A percentile compares a stretch with the other conserved stretches of the same genome.
Conservation (phyloP, 169 alveolate genomes). For the Babesia bigemina region DNA sequence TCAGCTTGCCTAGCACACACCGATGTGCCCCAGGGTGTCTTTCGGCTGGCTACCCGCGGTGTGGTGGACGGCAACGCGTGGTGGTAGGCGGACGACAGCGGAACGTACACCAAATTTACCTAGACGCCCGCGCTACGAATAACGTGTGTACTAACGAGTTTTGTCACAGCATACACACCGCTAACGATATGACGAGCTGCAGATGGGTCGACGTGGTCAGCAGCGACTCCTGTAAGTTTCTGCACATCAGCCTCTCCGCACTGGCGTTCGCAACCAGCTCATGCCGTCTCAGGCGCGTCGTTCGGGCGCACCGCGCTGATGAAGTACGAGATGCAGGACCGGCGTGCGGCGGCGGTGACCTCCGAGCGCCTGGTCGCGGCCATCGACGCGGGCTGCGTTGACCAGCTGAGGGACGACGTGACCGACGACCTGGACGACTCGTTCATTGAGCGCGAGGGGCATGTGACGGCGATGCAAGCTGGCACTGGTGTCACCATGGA, state of each 20-base stretch:
- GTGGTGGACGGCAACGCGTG: conserved; percentile 20
- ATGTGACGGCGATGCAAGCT: conserved; percentile 2
- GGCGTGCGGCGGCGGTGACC: not conserved
- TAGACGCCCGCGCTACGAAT: not conserved
- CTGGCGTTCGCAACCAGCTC: not conserved
- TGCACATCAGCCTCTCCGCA: not conserved
- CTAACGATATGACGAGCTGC: conserved; percentile 62
- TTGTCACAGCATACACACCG: not conserved
- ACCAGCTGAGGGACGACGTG: conserved; percentile 7
- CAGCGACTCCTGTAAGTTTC: conserved; percentile 77
- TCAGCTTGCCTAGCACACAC: no score
- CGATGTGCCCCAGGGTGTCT: no score
- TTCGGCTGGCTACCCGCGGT: not conserved
- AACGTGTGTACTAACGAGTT: not conserved
- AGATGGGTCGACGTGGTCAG: conserved; percentile 81
- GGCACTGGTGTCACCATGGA: conserved; percentile 39
- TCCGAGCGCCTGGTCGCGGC: conserved; percentile 10
- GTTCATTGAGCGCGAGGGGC: conserved; percentile 14
- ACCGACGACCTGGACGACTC: conserved; percentile 10
- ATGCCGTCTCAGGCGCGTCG: conserved; percentile 51
- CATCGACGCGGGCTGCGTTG: conserved; percentile 13
- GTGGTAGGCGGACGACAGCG: not conserved
- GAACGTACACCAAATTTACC: not conserved
- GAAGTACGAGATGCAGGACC: conserved; percentile 25
- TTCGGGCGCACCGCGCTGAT: conserved; percentile 63